A percentile compares a stretch with the other conserved stretches of the same genome.
These are phyloP conservation scores for Thalassiosira mediterranea DNA, from an alignment of 352 stramenopile species.

Conservation along the genomic window DNA sequence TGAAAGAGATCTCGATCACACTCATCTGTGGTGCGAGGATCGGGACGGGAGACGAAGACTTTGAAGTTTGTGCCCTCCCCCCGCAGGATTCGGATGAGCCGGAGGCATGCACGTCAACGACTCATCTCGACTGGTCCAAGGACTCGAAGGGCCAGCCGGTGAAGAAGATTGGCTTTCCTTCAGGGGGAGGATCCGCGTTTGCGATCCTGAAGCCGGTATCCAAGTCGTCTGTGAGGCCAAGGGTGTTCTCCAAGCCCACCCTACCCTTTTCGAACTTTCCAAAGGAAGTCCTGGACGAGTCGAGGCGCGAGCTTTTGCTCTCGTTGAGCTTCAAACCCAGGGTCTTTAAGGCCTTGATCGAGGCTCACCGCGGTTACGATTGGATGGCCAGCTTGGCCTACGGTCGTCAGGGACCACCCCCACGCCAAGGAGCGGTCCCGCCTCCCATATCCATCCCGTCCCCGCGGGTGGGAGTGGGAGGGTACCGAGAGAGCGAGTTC, in stretches of 20 bases:
- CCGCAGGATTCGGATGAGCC: no score
- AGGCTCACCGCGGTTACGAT: constrained; percentile 3
- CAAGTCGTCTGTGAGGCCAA: not conserved
- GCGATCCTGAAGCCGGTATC: not conserved
- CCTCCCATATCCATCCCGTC: not conserved
- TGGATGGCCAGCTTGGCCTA: constrained; percentile 7
- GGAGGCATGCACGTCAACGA: no score
- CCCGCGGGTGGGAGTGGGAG: not conserved
- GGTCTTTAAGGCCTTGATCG: not conserved
- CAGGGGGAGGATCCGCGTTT: no score
- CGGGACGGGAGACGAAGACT: no score
- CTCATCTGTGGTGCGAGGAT: no score
- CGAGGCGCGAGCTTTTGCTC: not conserved
- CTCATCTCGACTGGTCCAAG: no score
- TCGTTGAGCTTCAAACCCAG: not conserved
- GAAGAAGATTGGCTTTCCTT: no score
- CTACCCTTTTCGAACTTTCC: not conserved
- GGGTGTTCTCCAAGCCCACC: constrained; percentile 7
- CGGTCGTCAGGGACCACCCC: not conserved
- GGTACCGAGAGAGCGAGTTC: constrained; percentile 5
- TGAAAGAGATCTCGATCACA: no score
- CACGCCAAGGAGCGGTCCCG: not conserved
- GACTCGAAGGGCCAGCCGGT: no score
- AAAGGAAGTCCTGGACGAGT: not conserved
- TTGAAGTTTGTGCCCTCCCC: no score